phyloP scores from a whole-genome alignment of 345 rosid genomes.

The Kernera saxatilis region DNA sequence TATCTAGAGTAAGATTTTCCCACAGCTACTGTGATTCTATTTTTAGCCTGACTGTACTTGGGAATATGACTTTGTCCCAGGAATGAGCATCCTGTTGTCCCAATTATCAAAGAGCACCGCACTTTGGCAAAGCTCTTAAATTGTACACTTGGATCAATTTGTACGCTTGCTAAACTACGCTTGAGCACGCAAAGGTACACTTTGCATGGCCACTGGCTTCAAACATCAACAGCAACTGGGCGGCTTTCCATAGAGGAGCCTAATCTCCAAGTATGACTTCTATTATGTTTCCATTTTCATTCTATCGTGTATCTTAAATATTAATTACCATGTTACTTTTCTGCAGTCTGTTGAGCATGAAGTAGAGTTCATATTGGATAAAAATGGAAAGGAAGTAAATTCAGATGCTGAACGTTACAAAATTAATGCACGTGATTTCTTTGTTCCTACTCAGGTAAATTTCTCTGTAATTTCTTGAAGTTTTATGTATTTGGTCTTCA shows the following conservation, averaged over 20 bases:
- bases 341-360: slow-evolving; percentile 89
- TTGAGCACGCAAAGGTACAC: slow-evolving; percentile 61
- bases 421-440: slow-evolving; percentile 86
- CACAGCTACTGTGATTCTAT: not conserved
- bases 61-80: slow-evolving; percentile 39
- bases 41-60: slow-evolving; percentile 1
- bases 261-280: slow-evolving; percentile 79
- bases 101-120: slow-evolving; percentile 88
- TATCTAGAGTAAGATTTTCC: slow-evolving; percentile 1
- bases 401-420: slow-evolving; percentile 35
- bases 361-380: slow-evolving; percentile 57
- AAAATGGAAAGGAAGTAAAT: slow-evolving; percentile 39
- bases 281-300: not conserved
- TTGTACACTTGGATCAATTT: slow-evolving; percentile 83
- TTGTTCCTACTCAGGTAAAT: slow-evolving; percentile 86
- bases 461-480: not conserved
- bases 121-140: slow-evolving; percentile 84
- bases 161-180: slow-evolving; percentile 71
- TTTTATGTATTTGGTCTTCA: slow-evolving; percentile 13
- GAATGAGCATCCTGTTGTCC: slow-evolving; percentile 85
- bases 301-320: not conserved
- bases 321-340: slow-evolving; percentile 10
- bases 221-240: slow-evolving; percentile 96
- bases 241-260: slow-evolving; percentile 98
- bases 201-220: slow-evolving; percentile 92